These are phyloP conservation scores for Afroboletus lepidellus DNA, from an alignment of 1,284 basidiomycete species.

Conservation along the genomic window DNA sequence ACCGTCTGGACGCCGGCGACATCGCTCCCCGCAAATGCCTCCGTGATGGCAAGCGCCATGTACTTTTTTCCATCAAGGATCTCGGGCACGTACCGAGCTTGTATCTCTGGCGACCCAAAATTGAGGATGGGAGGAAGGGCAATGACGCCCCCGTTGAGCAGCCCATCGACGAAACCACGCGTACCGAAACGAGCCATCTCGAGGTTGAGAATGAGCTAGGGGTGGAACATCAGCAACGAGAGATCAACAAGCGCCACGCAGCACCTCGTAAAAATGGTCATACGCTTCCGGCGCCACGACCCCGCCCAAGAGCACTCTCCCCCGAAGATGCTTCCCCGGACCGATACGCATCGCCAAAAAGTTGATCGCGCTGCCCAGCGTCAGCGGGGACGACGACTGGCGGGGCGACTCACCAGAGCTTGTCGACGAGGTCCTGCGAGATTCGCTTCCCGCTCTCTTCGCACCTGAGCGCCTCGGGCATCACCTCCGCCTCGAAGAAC, in stretches of 20 bases:
- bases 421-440: conserved; percentile 72
- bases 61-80: conserved; percentile 80
- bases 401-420: conserved; percentile 53
- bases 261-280: conserved; percentile 76
- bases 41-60: conserved; percentile 71
- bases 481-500: conserved; percentile 64
- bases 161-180: conserved; percentile 83
- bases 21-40: conserved; percentile 92
- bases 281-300: conserved; percentile 87
- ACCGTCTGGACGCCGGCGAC: conserved; percentile 83
- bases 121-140: conserved; percentile 85
- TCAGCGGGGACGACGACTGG: neutral
- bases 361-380: conserved; percentile 57
- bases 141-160: conserved; percentile 81
- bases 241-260: neutral
- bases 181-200: conserved; percentile 83
- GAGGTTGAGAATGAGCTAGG: conserved; percentile 76
- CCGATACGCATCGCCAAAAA: conserved; percentile 93
- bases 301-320: conserved; percentile 80
- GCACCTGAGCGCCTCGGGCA: conserved; percentile 62
- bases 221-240: conserved; percentile 6
- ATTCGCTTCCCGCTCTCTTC: conserved; percentile 82
- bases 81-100: conserved; percentile 71
- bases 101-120: conserved; percentile 75
- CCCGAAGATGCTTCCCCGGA: conserved; percentile 86